These are phyloP conservation scores for Laburnicola sp. DNA, from an alignment of 2,329 filamentous ascomycete genomes.

Conservation along the genomic window DNA sequence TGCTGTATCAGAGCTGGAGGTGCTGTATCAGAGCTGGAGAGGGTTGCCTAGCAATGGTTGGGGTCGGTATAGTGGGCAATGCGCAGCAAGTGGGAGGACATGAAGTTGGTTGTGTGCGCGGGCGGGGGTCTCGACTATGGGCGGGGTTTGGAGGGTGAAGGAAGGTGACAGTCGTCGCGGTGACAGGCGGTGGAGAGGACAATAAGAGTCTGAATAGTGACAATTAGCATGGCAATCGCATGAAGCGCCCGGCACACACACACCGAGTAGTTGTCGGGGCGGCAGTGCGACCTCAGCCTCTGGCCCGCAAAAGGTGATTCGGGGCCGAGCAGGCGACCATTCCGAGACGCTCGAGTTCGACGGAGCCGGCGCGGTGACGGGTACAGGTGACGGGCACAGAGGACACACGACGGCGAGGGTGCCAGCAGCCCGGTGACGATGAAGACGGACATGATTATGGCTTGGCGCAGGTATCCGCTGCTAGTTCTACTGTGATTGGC, in stretches of 20 bases:
- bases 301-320: conserved; percentile 26
- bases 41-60: conserved; percentile 8
- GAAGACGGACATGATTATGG: neutral
- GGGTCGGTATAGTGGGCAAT: conserved; percentile 1
- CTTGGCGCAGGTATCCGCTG: too few relatives aligned
- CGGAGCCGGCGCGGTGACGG: conserved; percentile 13
- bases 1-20: neutral
- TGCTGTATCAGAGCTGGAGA: neutral
- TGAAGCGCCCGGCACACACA: conserved; percentile 12
- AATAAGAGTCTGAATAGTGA: conserved; percentile 10
- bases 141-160: conserved; percentile 7
- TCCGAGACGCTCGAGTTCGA: conserved; percentile 20
- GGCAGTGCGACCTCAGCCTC: conserved; percentile 33
- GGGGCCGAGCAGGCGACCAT: conserved; percentile 33
- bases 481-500: too few relatives aligned
- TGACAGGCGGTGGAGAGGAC: conserved; percentile 1
- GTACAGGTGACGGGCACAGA: neutral
- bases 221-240: conserved; percentile 12
- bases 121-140: conserved; percentile 1
- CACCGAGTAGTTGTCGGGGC: conserved; percentile 18
- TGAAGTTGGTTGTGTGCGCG: conserved; percentile 14
- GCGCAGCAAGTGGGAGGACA: conserved; percentile 11
- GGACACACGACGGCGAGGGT: too few relatives aligned
- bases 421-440: conserved; percentile 1
- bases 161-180: conserved; percentile 4